A percentile compares a stretch with the other conserved stretches of the same genome.
Evolutionary conservation across 371 early-diverging fungal genomes (phyloP).

Genomic region (Rhizopus stolonifer): DNA sequence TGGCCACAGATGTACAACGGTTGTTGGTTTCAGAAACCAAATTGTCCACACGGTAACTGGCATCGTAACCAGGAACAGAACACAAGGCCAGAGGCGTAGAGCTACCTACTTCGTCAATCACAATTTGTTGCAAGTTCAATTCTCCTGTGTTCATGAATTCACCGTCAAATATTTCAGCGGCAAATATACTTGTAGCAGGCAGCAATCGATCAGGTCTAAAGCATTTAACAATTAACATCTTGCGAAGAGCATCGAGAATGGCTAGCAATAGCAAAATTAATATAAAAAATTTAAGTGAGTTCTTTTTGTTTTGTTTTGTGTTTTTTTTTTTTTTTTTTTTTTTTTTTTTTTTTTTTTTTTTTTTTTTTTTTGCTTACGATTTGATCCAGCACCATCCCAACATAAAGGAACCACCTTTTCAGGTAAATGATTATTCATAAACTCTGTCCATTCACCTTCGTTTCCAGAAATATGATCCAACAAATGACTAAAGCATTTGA

Average conservation of each 20-base stretch:
- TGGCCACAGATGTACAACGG: conserved; percentile 84
- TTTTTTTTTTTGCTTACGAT: conserved; percentile 55
- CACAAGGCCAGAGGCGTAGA: conserved; percentile 89
- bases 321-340: no score
- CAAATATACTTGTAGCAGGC: conserved; percentile 72
- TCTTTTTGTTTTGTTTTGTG: neutral
- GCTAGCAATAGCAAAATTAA: no score
- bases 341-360: no score
- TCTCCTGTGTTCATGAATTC: conserved; percentile 63
- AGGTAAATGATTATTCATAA: conserved; percentile 54
- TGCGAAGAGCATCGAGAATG: conserved; percentile 58
- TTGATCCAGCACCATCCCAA: conserved; percentile 52
- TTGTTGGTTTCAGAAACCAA: conserved; percentile 73
- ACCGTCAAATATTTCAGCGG: conserved; percentile 75
- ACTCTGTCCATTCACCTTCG: conserved; percentile 57
- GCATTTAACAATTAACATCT: conserved; percentile 80
- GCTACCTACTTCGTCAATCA: conserved; percentile 71
- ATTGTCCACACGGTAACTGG: conserved; percentile 92
- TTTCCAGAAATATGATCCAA: conserved; percentile 52
- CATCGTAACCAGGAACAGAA: conserved; percentile 95
- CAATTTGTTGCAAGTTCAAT: conserved; percentile 71
- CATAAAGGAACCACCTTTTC: conserved; percentile 68
- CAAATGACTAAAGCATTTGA: conserved; percentile 61
- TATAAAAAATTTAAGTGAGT: conserved; percentile 8
- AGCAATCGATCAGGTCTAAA: conserved; percentile 89